Base-by-base conservation (phyloP, 441 rosid genomes). In the Croton setiger region DNA sequence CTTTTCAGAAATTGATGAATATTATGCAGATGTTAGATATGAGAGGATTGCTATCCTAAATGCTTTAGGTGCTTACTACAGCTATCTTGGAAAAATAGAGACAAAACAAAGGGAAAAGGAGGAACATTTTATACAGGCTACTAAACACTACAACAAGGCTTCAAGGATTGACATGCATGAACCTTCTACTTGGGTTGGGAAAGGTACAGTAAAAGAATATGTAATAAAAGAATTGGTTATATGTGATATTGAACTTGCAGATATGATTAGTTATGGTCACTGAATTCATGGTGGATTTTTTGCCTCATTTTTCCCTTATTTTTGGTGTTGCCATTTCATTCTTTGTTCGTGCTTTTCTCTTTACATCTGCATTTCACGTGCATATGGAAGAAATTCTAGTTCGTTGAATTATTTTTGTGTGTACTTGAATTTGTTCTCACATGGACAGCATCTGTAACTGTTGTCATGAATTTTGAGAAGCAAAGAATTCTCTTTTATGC, bases 171-270 rank as follows among this genome's bases (percentile, higher is more conserved):
- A 95, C 80, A 86, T 95, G 98, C 97, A 92, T 53, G 99, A 95
- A 76, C 95, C 99, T 77, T 90, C 93, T 49, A 95, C 98, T 79
- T 95, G 99, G 98, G 95, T 95, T 80, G 99, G 98, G 68, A 95
- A 95, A 92, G 99, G 99, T 92, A 68, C 72, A 37, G 21, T 45
- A 44, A 8, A 20, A 31, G 35, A 14, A n/a, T 33, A 10, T 55
- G 2, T 15, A 11, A 1, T 47, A 17, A n/a, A 20, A 39, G 39
- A 47, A n/a, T 69, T 44, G n/a, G 5, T 0, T 11, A 35, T 0
- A 6, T 33, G 61, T 33, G 49, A 27, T 63, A 20, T 63, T 63
- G 27, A 23, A 27, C 20, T 44, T 63, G 66, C 66, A 45, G 27
- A 39, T 41, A 2, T 64, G 12, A 7, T n/a, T 9, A 7, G 17